Evolutionary conservation across 2,329 filamentous ascomycete genomes (phyloP).

Genomic region (Cryphonectria carpinicola): DNA sequence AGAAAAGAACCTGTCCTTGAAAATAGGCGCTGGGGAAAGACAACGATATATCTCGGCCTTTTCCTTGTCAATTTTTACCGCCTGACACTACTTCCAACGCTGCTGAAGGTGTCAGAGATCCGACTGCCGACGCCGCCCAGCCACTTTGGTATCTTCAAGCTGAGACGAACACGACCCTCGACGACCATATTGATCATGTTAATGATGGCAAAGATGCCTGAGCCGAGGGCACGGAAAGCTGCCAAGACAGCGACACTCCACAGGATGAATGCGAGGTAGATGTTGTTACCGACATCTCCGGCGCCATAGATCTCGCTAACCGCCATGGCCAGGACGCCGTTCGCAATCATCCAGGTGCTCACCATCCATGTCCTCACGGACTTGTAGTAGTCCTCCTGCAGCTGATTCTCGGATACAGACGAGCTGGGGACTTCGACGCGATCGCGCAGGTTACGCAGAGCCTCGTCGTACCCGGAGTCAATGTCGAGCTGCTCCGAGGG

Average conservation of each 20-base stretch:
- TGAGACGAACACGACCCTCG: slow-evolving; percentile 75
- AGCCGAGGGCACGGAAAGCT: slow-evolving; percentile 84
- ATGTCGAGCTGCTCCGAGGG: slow-evolving; percentile 97
- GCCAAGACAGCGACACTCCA: slow-evolving; percentile 89
- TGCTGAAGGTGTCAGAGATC: slow-evolving; percentile 54
- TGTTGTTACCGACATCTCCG: slow-evolving; percentile 75
- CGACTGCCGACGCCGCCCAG: slow-evolving; percentile 49
- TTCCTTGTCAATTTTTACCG: slow-evolving; percentile 34
- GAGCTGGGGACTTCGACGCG: slow-evolving; percentile 77
- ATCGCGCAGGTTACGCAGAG: slow-evolving; percentile 92
- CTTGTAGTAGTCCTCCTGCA: slow-evolving; percentile 98
- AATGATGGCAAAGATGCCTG: slow-evolving; percentile 79
- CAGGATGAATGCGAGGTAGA: slow-evolving; percentile 90
- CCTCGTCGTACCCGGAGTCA: slow-evolving; percentile 95
- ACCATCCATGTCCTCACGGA: slow-evolving; percentile 98
- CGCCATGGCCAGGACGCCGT: slow-evolving; percentile 91
- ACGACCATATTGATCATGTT: slow-evolving; percentile 83
- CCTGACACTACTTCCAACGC: slow-evolving; percentile 49
- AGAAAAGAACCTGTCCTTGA: background rate
- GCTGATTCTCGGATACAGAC: slow-evolving; percentile 71
- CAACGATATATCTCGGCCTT: background rate
- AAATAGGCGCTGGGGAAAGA: background rate
- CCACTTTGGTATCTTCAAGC: slow-evolving; percentile 58
- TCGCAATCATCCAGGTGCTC: slow-evolving; percentile 88
- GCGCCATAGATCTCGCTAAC: slow-evolving; percentile 83